Conservation (phyloP, 2,329 filamentous ascomycete species). For the Graphiopsis chlorocephala region DNA sequence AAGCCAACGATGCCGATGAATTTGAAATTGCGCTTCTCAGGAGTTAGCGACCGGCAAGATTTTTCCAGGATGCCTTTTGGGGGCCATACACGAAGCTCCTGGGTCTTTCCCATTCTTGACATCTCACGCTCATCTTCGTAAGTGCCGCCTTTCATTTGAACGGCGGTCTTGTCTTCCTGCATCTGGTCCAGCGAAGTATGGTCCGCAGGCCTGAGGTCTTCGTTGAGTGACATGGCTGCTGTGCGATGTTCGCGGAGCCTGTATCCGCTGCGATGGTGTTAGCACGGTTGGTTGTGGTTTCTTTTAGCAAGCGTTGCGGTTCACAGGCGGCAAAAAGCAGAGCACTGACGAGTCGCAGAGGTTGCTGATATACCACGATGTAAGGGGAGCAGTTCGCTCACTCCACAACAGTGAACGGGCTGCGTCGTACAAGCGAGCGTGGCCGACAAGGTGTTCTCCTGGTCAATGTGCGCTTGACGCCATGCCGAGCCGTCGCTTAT, state of each 20-base stretch:
- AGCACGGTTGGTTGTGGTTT: background rate
- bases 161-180: conserved; percentile 21
- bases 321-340: conserved; percentile 1
- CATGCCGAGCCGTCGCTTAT: conserved; percentile 11
- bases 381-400: conserved; percentile 2
- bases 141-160: conserved; percentile 30
- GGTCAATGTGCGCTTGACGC: conserved; percentile 14
- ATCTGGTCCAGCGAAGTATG: conserved; percentile 26
- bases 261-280: background rate
- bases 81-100: conserved; percentile 44
- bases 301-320: background rate
- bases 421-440: conserved; percentile 3
- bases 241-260: background rate
- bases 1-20: conserved; percentile 53
- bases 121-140: conserved; percentile 44
- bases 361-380: conserved; percentile 9
- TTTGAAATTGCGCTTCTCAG: conserved; percentile 47
- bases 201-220: conserved; percentile 24
- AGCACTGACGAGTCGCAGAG: conserved; percentile 10
- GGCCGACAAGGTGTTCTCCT: conserved; percentile 7
- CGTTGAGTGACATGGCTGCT: conserved; percentile 17
- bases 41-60: conserved; percentile 7
- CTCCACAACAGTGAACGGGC: background rate
- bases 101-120: conserved; percentile 50
- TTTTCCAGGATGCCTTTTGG: background rate